Evolutionary conservation across 305 asterid genomes (phyloP), one percentile per base, ranked within the genome.

Genomic region (Fraxinus paxiana): DNA sequence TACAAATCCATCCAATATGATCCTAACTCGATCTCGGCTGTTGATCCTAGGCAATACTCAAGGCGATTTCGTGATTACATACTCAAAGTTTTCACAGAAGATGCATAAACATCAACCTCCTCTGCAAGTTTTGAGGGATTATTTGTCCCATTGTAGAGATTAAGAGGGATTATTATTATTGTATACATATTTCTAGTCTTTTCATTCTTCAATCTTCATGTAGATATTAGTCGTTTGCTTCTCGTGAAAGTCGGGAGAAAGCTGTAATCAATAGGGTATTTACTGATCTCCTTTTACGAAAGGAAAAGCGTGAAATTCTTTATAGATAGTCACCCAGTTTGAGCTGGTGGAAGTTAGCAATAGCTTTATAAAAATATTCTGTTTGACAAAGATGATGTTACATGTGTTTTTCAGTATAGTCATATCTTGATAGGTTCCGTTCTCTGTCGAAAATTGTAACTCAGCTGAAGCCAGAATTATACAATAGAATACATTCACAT

Each of bases 1-100:
- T 95, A 95, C 83, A 95, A 95, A 79, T 95, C 98, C 18, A 91
- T 95, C 76, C 98, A 95, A 59, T 95, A 93, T 70, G 99, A 95
- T 41, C 96, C 99, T 1, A 95, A 90, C 89, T 89, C 97, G 31
- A 95, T 95, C 26, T 93, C 99, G 15, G 99, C 99, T 0, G 97
- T 95, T 1, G 99, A 95, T 84, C 99, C 98, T 0, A 92, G 81
- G 48, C 97, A 91, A 65, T 95, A 95, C 81, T 91, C 98, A 0
- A 87, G 88, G 85, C 96, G 99, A 6, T 95, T 95, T 86, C 95
- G 97, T 0, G 98, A 95, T 76, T 95, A 94, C 85, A 86, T 90
- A 48, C 85, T 91, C 78, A 95, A 87, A 87, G 92, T 90, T 61
- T 95, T 92, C 86, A 92, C 92, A 63, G 98, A 95, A 81, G 99